phyloP scores from a whole-genome alignment of 2,329 filamentous ascomycete species.

The Alternaria gansuensis region DNA sequence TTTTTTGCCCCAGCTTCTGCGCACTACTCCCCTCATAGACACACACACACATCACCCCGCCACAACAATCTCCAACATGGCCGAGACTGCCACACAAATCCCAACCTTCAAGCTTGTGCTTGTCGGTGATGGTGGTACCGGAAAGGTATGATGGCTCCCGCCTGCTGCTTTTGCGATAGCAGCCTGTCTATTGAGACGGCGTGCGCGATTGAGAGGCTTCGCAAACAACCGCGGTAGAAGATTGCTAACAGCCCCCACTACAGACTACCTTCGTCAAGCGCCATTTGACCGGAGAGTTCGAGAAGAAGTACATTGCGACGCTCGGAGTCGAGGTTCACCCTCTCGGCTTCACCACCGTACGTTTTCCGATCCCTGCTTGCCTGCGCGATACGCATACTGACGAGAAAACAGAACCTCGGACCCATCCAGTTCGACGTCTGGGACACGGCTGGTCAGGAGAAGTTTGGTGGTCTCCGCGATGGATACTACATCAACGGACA shows the following conservation, averaged over 20 bases:
- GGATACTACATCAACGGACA: conserved; percentile 99
- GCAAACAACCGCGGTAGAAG: conserved; percentile 7
- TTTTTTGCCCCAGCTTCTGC: conserved; percentile 34
- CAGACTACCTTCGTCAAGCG: conserved; percentile 99
- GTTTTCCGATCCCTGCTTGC: conserved; percentile 48
- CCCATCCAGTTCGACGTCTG: conserved; percentile 98
- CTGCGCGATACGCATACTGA: conserved; percentile 34
- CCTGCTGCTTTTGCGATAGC: conserved; percentile 5
- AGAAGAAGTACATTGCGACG: conserved; percentile 99
- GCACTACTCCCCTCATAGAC: conserved; percentile 26
- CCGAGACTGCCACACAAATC: conserved; percentile 57
- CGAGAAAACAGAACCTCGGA: conserved; percentile 76
- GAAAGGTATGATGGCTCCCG: conserved; percentile 77
- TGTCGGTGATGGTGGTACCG: conserved; percentile 98
- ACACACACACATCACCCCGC: conserved; percentile 43
- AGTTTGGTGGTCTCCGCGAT: conserved; percentile 98
- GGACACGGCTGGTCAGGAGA: conserved; percentile 99
- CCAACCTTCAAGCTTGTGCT: conserved; percentile 99
- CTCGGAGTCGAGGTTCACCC: conserved; percentile 99
- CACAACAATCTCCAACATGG: conserved; percentile 63
- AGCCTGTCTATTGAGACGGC: background rate
- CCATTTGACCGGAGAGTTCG: conserved; percentile 99
- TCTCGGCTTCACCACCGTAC: conserved; percentile 95
- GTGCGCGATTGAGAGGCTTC: conserved; percentile 6
- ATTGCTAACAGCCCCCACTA: conserved; percentile 42